Evolutionary conservation across 192 early-diverging fungal genomes (phyloP), one percentile per base, ranked within the genome.

Genomic region (Linderina pennispora): DNA sequence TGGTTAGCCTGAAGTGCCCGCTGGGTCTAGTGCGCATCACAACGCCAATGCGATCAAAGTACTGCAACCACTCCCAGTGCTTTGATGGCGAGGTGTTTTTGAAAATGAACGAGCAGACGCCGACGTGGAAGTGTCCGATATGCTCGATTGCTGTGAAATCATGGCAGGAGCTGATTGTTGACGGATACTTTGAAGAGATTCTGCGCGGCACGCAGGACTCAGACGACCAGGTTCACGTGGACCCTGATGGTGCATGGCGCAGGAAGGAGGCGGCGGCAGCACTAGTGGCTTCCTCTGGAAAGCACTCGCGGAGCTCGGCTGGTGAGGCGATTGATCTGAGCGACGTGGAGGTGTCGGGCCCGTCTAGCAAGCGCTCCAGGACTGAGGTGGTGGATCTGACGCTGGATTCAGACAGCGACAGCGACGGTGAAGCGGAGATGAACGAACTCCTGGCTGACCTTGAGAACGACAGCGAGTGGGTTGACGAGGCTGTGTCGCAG

Each of bases 61-160:
- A 61, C 8, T 92, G 90, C 48, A 49, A 77, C 26, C 90, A 92
- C 53, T 39, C 85, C n/a, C 87, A 92, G 56, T 92, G 90, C 57
- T 92, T 89, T 65, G 90, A 92, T 44, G 76, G 68, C 11, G 76
- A 67, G 5, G 81, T 78, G 1, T 90, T 84, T 48, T 65, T 92
- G 32, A 62, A 77, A 36, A 72, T 92, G 53, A 88, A 87, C 35
- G 77, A 81, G 38, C 77, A 77, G 35, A 70, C 74, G 1, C 77
- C 80, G 0, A 77, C 76, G 5, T 88, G 82, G 81, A 78, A 66
- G 37, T 92, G 90, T 32, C 87, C 88, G 0, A 79, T 92, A 0
- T 92, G 89, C 49, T 75, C 79, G 3, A 75, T 72, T 48, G 65
- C 64, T 22, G 54, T 74, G 23, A 43, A 54, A 37, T 58, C 63